Percentiles rank a stretch among this genome's conserved stretches.
Conservation (phyloP, 164 flowering plant genomes). For the Vitis cinerea region DNA sequence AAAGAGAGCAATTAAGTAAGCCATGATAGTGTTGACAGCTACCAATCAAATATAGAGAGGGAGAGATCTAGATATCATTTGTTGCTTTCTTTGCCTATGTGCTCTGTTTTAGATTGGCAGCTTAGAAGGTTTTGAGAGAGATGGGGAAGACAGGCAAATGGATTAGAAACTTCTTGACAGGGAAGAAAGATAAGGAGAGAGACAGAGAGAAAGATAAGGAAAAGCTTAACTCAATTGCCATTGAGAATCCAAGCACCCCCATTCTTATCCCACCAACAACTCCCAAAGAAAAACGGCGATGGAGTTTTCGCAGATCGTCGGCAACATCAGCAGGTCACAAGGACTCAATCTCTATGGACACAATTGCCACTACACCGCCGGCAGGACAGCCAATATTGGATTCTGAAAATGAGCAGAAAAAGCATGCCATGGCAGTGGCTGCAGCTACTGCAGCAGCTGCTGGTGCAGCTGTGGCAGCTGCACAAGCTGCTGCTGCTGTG, state of each 20-base stretch:
- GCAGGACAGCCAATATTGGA: slow-evolving; percentile 23
- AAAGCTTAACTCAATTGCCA: slow-evolving; percentile 13
- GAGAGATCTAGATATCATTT: slow-evolving; percentile 1
- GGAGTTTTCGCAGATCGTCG: slow-evolving; percentile 88
- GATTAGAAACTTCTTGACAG: slow-evolving; percentile 52
- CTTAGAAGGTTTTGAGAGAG: slow-evolving; percentile 10
- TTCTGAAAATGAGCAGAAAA: slow-evolving; percentile 50
- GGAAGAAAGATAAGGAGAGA: slow-evolving; percentile 60
- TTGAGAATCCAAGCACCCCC: slow-evolving; percentile 47
- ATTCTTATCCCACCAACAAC: slow-evolving; percentile 40
- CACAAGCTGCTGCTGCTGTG: slow-evolving; percentile 63
- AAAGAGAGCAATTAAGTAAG: slow-evolving; percentile 2
- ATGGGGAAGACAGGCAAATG: slow-evolving; percentile 69
- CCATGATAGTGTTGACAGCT: slow-evolving; percentile 9
- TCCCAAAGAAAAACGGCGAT: slow-evolving; percentile 80
- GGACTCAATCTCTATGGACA: slow-evolving; percentile 37
- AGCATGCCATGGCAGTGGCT: slow-evolving; percentile 58
- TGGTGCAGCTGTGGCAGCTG: slow-evolving; percentile 65
- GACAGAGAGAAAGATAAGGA: slow-evolving; percentile 27
- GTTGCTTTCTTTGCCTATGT: slow-evolving; percentile 3
- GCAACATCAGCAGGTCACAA: slow-evolving; percentile 36
- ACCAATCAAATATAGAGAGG: slow-evolving; percentile 4
- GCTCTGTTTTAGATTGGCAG: slow-evolving; percentile 2
- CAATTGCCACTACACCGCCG: slow-evolving; percentile 20
- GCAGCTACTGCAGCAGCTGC: slow-evolving; percentile 68